These are phyloP conservation scores for Penicillium chermesinum DNA, from an alignment of 495 filamentous ascomycete genomes.

Conservation along the genomic window DNA sequence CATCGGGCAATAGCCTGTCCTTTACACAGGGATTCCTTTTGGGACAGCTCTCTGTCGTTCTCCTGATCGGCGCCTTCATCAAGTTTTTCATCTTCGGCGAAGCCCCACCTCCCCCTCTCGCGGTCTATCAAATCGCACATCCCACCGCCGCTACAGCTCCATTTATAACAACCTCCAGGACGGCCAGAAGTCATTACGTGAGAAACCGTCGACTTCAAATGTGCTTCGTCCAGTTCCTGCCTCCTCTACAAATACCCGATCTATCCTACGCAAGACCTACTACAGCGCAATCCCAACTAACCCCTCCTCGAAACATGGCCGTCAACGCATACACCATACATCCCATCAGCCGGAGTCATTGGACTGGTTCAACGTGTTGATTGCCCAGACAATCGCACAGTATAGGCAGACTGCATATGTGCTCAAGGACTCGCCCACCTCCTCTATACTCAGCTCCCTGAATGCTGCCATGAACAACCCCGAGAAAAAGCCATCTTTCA, in stretches of 20 bases:
- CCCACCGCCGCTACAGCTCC: slow-evolving; percentile 57
- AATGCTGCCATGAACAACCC: slow-evolving; percentile 78
- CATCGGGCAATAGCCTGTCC: slow-evolving; percentile 11
- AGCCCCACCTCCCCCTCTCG: slow-evolving; percentile 72
- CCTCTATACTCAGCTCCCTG: slow-evolving; percentile 89
- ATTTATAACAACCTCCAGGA: slow-evolving; percentile 35
- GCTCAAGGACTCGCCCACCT: slow-evolving; percentile 63
- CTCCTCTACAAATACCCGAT: slow-evolving; percentile 69
- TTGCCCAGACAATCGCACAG: slow-evolving; percentile 95
- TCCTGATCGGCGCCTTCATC: slow-evolving; percentile 90
- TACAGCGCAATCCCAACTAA: slow-evolving; percentile 73
- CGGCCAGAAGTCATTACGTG: slow-evolving; percentile 49
- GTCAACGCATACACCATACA: slow-evolving; percentile 48
- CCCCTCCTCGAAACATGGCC: slow-evolving; percentile 38
- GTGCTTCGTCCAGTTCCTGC: slow-evolving; percentile 58
- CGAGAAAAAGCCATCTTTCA: slow-evolving; percentile 75
- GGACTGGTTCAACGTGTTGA: slow-evolving; percentile 98
- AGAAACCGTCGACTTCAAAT: slow-evolving; percentile 70
- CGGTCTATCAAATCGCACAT: slow-evolving; percentile 64
- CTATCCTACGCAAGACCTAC: slow-evolving; percentile 93
- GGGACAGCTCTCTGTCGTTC: slow-evolving; percentile 85
- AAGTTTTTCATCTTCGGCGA: slow-evolving; percentile 99
- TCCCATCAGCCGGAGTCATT: slow-evolving; percentile 97
- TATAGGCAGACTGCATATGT: slow-evolving; percentile 81
- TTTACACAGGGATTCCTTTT: slow-evolving; percentile 75